Evolutionary conservation across 257 asterid genomes (phyloP).

Genomic region (Linderniella brevidens): DNA sequence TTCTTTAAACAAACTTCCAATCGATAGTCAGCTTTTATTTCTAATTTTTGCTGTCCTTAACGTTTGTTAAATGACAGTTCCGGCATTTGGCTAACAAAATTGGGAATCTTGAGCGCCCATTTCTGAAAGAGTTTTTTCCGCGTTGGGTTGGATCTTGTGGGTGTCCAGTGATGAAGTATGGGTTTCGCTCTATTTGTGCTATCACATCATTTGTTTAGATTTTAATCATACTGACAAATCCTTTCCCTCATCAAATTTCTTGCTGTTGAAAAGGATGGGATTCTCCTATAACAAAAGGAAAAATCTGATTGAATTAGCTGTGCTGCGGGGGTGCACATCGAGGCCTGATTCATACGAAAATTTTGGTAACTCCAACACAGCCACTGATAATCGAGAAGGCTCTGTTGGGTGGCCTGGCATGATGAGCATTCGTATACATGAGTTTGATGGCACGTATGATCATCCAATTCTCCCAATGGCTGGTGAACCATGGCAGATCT

Average conservation of each 20-base stretch:
- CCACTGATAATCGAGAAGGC: conserved; percentile 70
- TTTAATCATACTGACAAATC: conserved; percentile 17
- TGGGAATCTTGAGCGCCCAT: conserved; percentile 98
- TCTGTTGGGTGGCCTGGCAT: conserved; percentile 98
- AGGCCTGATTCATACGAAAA: conserved; percentile 47
- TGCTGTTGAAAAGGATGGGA: conserved; percentile 60
- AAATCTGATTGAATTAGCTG: conserved; percentile 88
- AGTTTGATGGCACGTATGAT: conserved; percentile 97
- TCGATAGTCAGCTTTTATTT: background rate
- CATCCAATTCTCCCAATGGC: conserved; percentile 97
- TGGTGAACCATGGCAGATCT: conserved; percentile 93
- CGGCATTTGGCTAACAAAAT: conserved; percentile 93
- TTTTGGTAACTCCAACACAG: conserved; percentile 40
- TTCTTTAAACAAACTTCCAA: no score
- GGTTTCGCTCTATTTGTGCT: conserved; percentile 15
- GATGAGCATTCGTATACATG: conserved; percentile 98
- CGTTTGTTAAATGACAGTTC: conserved; percentile 30
- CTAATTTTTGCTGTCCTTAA: background rate
- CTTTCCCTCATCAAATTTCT: conserved; percentile 12
- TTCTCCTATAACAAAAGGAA: conserved; percentile 91
- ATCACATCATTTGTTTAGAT: conserved; percentile 15
- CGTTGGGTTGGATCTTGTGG: conserved; percentile 99
- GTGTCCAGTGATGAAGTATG: conserved; percentile 91
- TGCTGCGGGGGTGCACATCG: conserved; percentile 78
- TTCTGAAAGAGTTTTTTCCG: conserved; percentile 95